These are phyloP conservation scores for Diaporthe velutina DNA, from an alignment of 2,329 filamentous ascomycete species.

Conservation along the genomic window DNA sequence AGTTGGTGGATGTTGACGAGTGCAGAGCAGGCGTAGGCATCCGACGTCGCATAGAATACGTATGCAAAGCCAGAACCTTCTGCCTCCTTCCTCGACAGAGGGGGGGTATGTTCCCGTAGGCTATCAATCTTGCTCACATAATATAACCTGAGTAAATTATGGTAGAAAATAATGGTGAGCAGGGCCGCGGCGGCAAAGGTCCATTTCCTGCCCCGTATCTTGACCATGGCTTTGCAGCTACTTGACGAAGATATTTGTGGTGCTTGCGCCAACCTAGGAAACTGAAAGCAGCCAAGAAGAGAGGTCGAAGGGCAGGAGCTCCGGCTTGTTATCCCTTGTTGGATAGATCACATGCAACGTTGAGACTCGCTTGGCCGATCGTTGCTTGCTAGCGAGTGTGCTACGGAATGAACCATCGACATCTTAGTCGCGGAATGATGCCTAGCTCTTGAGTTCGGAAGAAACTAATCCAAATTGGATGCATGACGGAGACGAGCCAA, in stretches of 20 bases:
- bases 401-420: neutral
- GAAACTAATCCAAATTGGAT: too few species aligned
- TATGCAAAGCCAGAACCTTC: neutral
- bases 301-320: too few species aligned
- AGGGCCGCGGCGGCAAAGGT: neutral
- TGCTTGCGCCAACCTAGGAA: neutral
- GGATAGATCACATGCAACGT: neutral
- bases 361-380: neutral
- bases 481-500: neutral
- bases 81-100: neutral
- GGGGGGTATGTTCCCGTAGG: too few species aligned
- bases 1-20: constrained; percentile 26
- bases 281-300: neutral
- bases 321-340: neutral
- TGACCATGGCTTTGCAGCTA: neutral
- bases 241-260: neutral
- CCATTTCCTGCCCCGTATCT: constrained; percentile 12
- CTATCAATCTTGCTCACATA: neutral
- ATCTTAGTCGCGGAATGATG: neutral
- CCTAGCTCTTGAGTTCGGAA: neutral
- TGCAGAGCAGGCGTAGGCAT: constrained; percentile 14
- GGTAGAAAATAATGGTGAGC: neutral
- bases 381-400: neutral
- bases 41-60: constrained; percentile 15
- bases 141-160: neutral